Evolutionary conservation across 2,329 filamentous ascomycete species (phyloP), one percentile per base, ranked within the genome.

Genomic region (Colletotrichum lindemuthianum): DNA sequence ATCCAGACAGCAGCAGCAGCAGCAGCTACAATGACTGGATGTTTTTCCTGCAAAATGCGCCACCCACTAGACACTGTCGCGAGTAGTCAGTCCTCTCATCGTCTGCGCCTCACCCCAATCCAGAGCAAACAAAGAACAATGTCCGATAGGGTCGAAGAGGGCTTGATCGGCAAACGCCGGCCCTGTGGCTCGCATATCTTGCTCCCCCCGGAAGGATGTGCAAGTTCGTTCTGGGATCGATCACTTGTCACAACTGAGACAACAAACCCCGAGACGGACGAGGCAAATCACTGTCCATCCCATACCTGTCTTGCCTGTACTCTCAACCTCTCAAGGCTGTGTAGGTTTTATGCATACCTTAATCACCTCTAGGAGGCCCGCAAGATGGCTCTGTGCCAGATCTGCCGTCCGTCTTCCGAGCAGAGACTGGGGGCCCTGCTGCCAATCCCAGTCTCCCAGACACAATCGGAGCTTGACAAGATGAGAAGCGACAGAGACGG

Each of bases 231-330:
- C 8, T 32, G 24, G 50, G 34, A 61, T 65, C 58, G 40, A 47
- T 65, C 61, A 65, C 6, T 55, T 55, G 7, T 52, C 51, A 61
- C 6, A 50, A 34, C 36, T 12, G 16, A 41, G 55, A 50, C 55
- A 49, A 4, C 36, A 12, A 11, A 32, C 37, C 37, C 41, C 13
- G 43, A 47, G n/a, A 45, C 24, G n/a, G 43, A 7, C 3, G n/a
- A 8, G 6, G 15, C 16, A 36, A n/a, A 48, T 32, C 15, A 37
- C n/a, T n/a, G 15, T 6, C 43, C 13, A 45, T 15, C 37, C 37
- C 13, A 45, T 45, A 24, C 24, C 24, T 1, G 24, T 24, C 24
- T 24, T 24, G 24, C 24, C 24, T 24, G 24, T 24, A 24, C 24
- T 24, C 24, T n/a, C n/a, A n/a, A n/a, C n/a, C n/a, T 24, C 24